These are phyloP conservation scores for Candida cerambycidarum DNA, from an alignment of 805 yeast genomes.

Conservation along the genomic window DNA sequence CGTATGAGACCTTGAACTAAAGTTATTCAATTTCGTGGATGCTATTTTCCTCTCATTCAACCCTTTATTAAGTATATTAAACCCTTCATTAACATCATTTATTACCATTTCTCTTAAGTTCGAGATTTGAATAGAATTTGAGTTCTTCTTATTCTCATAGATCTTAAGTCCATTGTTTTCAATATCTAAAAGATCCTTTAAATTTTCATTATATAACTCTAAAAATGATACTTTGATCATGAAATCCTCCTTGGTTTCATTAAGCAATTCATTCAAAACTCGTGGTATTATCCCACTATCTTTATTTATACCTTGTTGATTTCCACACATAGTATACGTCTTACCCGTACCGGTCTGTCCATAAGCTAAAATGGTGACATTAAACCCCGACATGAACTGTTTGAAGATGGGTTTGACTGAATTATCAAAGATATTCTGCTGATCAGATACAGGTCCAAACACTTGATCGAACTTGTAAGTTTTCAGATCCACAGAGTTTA, in stretches of 20 bases:
- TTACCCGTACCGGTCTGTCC: slow-evolving; percentile 91
- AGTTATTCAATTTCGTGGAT: slow-evolving; percentile 70
- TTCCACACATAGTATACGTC: slow-evolving; percentile 71
- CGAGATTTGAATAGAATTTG: slow-evolving; percentile 50
- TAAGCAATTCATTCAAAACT: slow-evolving; percentile 51
- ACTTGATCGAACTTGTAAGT: slow-evolving; percentile 76
- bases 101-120: slow-evolving; percentile 64
- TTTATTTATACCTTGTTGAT: slow-evolving; percentile 18
- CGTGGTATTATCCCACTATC: slow-evolving; percentile 62
- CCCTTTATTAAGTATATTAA: slow-evolving; percentile 56
- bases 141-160: slow-evolving; percentile 30
- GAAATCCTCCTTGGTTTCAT: slow-evolving; percentile 51
- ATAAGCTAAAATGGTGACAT: slow-evolving; percentile 77
- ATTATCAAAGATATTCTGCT: slow-evolving; percentile 59
- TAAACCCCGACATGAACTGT: slow-evolving; percentile 61
- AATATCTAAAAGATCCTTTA: slow-evolving; percentile 67
- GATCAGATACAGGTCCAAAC: slow-evolving; percentile 81
- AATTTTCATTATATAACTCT: slow-evolving; percentile 85
- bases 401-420: slow-evolving; percentile 71
- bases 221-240: slow-evolving; percentile 76
- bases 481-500: slow-evolving; percentile 39
- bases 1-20: slow-evolving; percentile 75
- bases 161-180: slow-evolving; percentile 34
- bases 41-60: slow-evolving; percentile 63
- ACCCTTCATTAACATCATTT: slow-evolving; percentile 54